A percentile compares a stretch with the other conserved stretches of the same genome.
Evolutionary conservation across 768 basidiomycete species (phyloP).

Genomic region (Boletus subcaerulescens): DNA sequence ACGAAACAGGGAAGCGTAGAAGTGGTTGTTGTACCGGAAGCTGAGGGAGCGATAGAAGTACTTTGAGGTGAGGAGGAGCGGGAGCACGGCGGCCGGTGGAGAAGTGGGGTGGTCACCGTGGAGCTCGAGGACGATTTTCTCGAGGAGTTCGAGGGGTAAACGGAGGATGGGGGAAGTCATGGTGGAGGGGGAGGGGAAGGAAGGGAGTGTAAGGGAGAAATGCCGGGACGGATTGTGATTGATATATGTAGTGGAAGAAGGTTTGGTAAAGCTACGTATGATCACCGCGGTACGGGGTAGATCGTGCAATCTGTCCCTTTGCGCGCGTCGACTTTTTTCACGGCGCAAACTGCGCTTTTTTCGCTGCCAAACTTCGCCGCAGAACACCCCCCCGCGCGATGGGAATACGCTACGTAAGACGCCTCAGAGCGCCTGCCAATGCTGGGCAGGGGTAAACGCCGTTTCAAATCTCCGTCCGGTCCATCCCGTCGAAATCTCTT

Average conservation of each 20-base stretch:
- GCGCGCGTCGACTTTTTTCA: too few relatives aligned
- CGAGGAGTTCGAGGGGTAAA: slow-evolving; percentile 46
- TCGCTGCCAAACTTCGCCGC: neutral
- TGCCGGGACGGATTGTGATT: neutral
- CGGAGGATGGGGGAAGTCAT: slow-evolving; percentile 24
- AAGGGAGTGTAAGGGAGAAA: neutral
- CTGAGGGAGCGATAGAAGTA: slow-evolving; percentile 38
- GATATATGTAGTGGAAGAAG: neutral
- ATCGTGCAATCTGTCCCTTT: too few relatives aligned
- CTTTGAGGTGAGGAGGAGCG: slow-evolving; percentile 47
- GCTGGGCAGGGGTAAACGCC: too few relatives aligned
- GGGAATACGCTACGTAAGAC: neutral
- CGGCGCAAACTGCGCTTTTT: neutral
- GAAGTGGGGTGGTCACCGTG: neutral
- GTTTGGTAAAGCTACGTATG: too few relatives aligned
- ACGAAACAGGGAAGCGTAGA: slow-evolving; percentile 55
- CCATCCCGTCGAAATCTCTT: too few relatives aligned
- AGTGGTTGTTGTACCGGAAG: slow-evolving; percentile 23
- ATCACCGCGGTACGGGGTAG: too few relatives aligned
- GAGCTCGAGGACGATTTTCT: slow-evolving; percentile 50
- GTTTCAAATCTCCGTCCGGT: too few relatives aligned
- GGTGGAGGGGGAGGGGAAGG: neutral
- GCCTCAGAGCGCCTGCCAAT: too few relatives aligned
- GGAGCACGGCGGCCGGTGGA: slow-evolving; percentile 40
- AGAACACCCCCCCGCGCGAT: neutral